Evolutionary conservation across 2,329 filamentous ascomycete species (phyloP), one percentile per base, ranked within the genome.

Genomic region (Cordyceps cateniannulata): DNA sequence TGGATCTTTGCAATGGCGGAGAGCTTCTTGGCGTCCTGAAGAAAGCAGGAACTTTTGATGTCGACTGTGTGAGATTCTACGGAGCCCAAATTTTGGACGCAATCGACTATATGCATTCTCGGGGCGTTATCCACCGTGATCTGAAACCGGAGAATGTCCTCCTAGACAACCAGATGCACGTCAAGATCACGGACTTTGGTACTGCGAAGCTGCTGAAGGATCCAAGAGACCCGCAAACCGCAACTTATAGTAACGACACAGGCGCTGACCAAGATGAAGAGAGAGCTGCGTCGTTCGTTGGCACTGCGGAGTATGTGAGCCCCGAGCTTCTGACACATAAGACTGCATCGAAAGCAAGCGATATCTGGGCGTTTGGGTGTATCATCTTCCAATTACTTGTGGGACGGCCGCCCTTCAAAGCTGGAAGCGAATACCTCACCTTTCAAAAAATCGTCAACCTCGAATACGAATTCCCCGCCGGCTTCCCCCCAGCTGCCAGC

Each of bases 131-230:
- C 63, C 95, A 99, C 73, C 89, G 95, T 65, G 95, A 99, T 71
- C 75, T 99, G 65, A 99, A 99, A 71, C 95, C 95, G 0, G 95
- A 99, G 72, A 99, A 99, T 66, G 93, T 99, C 4, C 82, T 99
- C 7, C 80, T 99, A 42, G 95, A 99, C 72, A 89, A 93, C 65
- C 89, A 96, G 69, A 96, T 97, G 90, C 91, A 98, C 69, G 88
- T 98, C 75, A 99, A 99, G 73, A 97, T 99, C 65, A 99, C 95
- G 8, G 95, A 99, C 75, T 99, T 99, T 71, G 95, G 95, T 47
- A 99, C 95, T 0, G 95, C 95, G n/a, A 98, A 97, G 73, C 85
- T 99, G 64, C 79, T 99, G 50, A 68, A 66, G 58, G 75, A 76
- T 59, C 73, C 73, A 25, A 70, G 73, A 25, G 69, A 70, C 25